These are phyloP conservation scores for Teunomyces aglyptinius DNA, from an alignment of 805 yeast species.

Conservation along the genomic window DNA sequence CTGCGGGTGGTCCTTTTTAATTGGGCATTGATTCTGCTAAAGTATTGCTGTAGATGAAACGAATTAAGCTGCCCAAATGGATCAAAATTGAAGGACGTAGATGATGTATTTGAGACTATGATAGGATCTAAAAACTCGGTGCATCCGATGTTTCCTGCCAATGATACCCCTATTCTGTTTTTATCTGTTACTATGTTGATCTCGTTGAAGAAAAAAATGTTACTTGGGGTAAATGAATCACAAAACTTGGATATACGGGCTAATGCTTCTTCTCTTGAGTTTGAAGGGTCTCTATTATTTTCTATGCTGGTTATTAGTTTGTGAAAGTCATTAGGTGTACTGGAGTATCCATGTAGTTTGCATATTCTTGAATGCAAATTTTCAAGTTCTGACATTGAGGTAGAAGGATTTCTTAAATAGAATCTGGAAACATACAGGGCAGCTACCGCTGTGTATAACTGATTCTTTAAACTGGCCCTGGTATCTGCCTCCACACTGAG, in stretches of 20 bases:
- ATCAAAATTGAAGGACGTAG: slow-evolving; percentile 10
- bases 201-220: slow-evolving; percentile 23
- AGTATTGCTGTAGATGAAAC: slow-evolving; percentile 14
- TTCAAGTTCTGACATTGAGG: not conserved
- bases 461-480: not conserved
- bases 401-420: not conserved
- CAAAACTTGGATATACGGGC: slow-evolving; percentile 3
- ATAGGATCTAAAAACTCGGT: slow-evolving; percentile 22
- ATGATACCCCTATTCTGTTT: slow-evolving; percentile 16
- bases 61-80: slow-evolving; percentile 21
- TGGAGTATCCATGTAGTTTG: not conserved
- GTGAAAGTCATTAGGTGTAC: not conserved
- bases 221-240: slow-evolving; percentile 9
- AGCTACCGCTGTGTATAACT: not conserved
- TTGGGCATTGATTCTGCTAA: slow-evolving; percentile 14
- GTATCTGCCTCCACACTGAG: not conserved
- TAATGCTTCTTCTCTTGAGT: not conserved
- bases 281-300: not conserved
- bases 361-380: not conserved
- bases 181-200: slow-evolving; percentile 15
- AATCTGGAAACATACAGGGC: not conserved
- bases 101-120: slow-evolving; percentile 13
- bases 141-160: slow-evolving; percentile 21
- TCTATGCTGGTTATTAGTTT: not conserved
- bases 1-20: slow-evolving; percentile 10